phyloP scores from a whole-genome alignment of 192 early-diverging fungal genomes.

The Umbelopsis isabellina region DNA sequence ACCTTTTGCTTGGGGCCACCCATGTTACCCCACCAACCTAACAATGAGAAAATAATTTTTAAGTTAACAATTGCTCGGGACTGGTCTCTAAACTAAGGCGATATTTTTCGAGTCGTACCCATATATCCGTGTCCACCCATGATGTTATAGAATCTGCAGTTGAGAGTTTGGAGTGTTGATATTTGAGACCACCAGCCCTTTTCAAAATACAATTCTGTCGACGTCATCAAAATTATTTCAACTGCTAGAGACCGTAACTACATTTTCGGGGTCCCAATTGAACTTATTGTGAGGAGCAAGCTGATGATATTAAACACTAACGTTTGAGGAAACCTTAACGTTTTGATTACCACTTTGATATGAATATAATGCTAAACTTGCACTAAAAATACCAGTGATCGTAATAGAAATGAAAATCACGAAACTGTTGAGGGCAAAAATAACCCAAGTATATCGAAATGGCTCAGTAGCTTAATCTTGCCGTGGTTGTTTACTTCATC shows the following conservation, averaged over 20 bases:
- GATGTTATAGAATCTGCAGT: conserved; percentile 16
- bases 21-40: conserved; percentile 62
- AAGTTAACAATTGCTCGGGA: not conserved
- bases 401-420: no score
- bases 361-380: no score
- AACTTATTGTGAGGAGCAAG: no score
- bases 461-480: no score
- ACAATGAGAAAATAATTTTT: no score
- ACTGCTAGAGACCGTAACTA: not conserved
- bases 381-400: no score
- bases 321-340: no score
- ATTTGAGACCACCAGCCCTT: not conserved
- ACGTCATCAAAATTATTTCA: conserved; percentile 7
- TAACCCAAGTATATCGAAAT: no score
- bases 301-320: no score
- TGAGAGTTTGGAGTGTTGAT: conserved; percentile 21
- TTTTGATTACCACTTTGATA: no score
- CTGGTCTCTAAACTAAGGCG: not conserved
- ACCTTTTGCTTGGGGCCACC: conserved; percentile 59
- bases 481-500: no score
- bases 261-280: not conserved
- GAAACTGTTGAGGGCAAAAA: no score
- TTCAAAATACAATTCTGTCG: conserved; percentile 4
- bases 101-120: conserved; percentile 17
- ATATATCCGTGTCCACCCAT: conserved; percentile 31